Evolutionary conservation across 805 yeast species (phyloP).

Genomic region (Priceomyces melissophilus): DNA sequence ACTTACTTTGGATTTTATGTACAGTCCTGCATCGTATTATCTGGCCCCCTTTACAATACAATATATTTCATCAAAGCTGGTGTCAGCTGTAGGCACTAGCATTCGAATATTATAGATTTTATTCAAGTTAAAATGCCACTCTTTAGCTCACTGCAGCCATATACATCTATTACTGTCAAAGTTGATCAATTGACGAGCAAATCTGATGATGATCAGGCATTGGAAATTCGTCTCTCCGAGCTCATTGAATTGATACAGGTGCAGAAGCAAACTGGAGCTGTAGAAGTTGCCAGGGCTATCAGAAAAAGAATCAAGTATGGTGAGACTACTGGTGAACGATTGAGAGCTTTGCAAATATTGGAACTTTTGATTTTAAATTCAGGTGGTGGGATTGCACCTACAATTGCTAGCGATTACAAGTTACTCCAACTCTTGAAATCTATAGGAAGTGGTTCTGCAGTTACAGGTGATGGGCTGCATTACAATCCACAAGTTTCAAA

Average conservation of each 20-base stretch:
- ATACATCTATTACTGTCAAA: slow-evolving; percentile 66
- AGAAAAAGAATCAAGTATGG: slow-evolving; percentile 90
- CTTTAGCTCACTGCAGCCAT: slow-evolving; percentile 55
- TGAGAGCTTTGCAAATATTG: slow-evolving; percentile 52
- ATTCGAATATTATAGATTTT: too few relatives aligned
- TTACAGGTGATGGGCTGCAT: slow-evolving; percentile 33
- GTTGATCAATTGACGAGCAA: slow-evolving; percentile 49
- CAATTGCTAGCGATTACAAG: slow-evolving; percentile 64
- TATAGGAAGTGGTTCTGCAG: slow-evolving; percentile 39
- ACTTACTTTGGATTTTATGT: too few relatives aligned
- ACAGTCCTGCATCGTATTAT: too few relatives aligned
- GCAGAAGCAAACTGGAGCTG: slow-evolving; percentile 34
- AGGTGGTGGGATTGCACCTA: slow-evolving; percentile 36
- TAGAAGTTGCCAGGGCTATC: slow-evolving; percentile 88
- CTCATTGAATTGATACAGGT: slow-evolving; percentile 50
- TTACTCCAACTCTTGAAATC: slow-evolving; percentile 60
- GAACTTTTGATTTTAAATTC: slow-evolving; percentile 42
- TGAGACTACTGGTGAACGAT: slow-evolving; percentile 50
- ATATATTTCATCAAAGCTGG: too few relatives aligned
- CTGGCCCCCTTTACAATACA: too few relatives aligned
- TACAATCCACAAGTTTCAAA: slow-evolving; percentile 42
- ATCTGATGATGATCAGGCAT: slow-evolving; percentile 29
- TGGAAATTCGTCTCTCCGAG: slow-evolving; percentile 51
- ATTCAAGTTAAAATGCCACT: slow-evolving; percentile 16
- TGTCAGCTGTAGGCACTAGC: too few relatives aligned